phyloP scores from a whole-genome alignment of 2,329 filamentous ascomycete species.

The Botrytis tulipae region DNA sequence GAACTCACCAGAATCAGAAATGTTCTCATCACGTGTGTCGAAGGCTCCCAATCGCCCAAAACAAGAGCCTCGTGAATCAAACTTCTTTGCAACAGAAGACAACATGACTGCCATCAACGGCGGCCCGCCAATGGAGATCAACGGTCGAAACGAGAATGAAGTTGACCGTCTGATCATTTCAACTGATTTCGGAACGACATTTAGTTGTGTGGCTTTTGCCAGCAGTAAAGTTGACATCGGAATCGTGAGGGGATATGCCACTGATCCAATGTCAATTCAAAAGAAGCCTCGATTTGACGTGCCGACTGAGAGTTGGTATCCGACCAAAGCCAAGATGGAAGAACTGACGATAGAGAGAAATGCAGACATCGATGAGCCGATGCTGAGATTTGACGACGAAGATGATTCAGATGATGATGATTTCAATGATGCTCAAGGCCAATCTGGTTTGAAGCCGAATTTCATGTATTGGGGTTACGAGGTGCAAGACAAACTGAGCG shows the following conservation, averaged over 20 bases:
- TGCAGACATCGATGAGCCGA: background rate
- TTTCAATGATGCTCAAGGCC: background rate
- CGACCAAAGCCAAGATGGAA: conserved; percentile 14
- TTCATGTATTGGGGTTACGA: conserved; percentile 23
- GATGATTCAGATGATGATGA: background rate
- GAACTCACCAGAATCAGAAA: background rate
- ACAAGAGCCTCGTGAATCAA: conserved; percentile 5
- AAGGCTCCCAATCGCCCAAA: background rate
- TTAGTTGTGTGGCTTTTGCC: conserved; percentile 26
- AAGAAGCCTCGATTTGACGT: conserved; percentile 20
- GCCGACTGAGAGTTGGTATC: conserved; percentile 26
- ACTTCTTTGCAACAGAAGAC: background rate
- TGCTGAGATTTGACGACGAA: background rate
- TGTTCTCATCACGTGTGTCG: background rate
- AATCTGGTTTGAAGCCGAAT: background rate
- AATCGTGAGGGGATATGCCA: conserved; percentile 22
- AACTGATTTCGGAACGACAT: conserved; percentile 28
- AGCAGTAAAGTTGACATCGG: conserved; percentile 3
- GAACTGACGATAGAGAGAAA: background rate
- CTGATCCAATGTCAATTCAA: conserved; percentile 18
- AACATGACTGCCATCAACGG: background rate
- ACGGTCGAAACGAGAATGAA: conserved; percentile 6
- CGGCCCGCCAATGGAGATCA: conserved; percentile 3
- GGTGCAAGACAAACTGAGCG: conserved; percentile 18
- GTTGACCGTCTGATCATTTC: conserved; percentile 21